Evolutionary conservation across 345 rosid species (phyloP).

Genomic region (Moricandia moricandioides): DNA sequence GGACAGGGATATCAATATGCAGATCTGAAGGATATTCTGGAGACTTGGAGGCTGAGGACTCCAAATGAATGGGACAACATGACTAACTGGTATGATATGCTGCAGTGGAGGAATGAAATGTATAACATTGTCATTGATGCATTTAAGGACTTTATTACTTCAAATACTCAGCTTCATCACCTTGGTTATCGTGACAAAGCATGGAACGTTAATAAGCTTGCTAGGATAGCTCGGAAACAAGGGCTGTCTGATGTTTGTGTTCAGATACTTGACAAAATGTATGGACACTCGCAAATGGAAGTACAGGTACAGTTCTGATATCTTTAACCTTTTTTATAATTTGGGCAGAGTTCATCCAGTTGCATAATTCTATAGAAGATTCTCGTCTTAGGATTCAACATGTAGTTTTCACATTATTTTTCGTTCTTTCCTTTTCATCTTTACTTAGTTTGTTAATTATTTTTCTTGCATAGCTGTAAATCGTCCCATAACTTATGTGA

Average conservation of each 20-base stretch:
- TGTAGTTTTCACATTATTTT: background rate
- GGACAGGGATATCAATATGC: conserved; percentile 81
- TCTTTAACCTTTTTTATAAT: background rate
- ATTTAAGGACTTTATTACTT: conserved; percentile 69
- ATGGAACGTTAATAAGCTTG: conserved; percentile 98
- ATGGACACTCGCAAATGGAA: conserved; percentile 98
- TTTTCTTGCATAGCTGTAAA: background rate
- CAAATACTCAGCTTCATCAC: conserved; percentile 88
- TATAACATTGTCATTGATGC: conserved; percentile 90
- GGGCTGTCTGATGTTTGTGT: conserved; percentile 96
- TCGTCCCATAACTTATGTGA: background rate
- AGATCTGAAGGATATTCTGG: conserved; percentile 94
- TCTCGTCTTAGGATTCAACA: background rate
- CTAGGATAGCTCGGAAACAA: conserved; percentile 93
- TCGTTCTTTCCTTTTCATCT: background rate
- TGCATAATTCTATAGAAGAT: background rate
- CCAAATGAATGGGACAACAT: conserved; percentile 99
- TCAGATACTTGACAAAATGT: conserved; percentile 89
- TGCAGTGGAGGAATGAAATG: conserved; percentile 99
- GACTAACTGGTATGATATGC: conserved; percentile 95
- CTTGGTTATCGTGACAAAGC: conserved; percentile 99
- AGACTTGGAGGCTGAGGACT: conserved; percentile 96
- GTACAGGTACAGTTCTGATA: conserved; percentile 67
- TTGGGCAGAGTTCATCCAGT: background rate
- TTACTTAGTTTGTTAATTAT: background rate